Evolutionary conservation across 2,329 filamentous ascomycete genomes (phyloP).

Genomic region (Hypoxylon rubiginosum): DNA sequence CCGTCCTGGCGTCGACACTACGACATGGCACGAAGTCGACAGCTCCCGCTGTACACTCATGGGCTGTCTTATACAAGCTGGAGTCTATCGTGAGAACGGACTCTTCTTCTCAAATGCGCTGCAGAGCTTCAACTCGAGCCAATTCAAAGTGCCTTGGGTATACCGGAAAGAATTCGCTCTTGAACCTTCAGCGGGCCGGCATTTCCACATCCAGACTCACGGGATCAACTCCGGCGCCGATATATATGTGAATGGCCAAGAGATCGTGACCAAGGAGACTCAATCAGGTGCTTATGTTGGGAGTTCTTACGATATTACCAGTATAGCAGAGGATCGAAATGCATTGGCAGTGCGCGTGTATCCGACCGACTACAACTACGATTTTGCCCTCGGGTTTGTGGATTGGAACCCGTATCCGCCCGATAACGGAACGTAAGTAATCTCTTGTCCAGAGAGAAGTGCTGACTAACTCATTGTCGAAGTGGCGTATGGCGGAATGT

Average conservation of each 20-base stretch:
- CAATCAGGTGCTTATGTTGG: constrained; percentile 72
- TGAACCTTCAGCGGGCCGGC: constrained; percentile 50
- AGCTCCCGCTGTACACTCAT: constrained; percentile 67
- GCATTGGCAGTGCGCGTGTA: constrained; percentile 66
- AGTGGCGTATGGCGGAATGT: constrained; percentile 71
- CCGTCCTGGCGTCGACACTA: constrained; percentile 58
- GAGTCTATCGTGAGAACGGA: constrained; percentile 64
- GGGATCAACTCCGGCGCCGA: constrained; percentile 73
- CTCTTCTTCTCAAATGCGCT: constrained; percentile 69
- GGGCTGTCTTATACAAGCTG: constrained; percentile 67
- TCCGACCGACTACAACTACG: constrained; percentile 70
- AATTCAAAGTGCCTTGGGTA: constrained; percentile 69
- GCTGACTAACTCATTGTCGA: background rate
- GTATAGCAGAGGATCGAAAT: constrained; percentile 58
- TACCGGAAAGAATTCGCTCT: constrained; percentile 68
- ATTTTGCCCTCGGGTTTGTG: constrained; percentile 71
- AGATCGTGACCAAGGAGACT: constrained; percentile 61
- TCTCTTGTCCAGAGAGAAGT: background rate
- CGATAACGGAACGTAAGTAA: constrained; percentile 68
- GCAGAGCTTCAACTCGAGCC: constrained; percentile 57
- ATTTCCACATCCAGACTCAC: constrained; percentile 68
- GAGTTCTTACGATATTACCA: constrained; percentile 67
- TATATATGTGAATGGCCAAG: constrained; percentile 69
- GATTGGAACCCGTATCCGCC: constrained; percentile 74
- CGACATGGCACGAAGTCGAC: constrained; percentile 65